Evolutionary conservation across 176 grass and related monocot genomes (phyloP).

Genomic region (Thalia dealbata): DNA sequence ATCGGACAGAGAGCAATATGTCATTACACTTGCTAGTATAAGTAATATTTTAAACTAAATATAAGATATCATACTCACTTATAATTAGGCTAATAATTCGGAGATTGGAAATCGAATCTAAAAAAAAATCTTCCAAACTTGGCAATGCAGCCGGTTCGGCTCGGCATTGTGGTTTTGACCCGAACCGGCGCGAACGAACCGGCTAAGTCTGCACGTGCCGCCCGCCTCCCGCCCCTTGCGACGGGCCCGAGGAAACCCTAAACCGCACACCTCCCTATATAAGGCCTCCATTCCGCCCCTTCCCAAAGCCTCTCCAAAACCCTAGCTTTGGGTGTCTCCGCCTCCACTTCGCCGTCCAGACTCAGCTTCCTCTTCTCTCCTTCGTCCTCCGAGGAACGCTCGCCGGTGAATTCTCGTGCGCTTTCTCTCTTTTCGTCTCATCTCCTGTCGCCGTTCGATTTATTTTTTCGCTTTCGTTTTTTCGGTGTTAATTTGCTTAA

Average conservation of each 20-base stretch:
- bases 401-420: background rate
- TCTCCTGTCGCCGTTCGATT: background rate
- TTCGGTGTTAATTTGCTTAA: background rate
- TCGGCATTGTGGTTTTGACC: too few relatives aligned
- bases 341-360: background rate
- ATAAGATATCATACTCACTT: too few relatives aligned
- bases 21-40: too few relatives aligned
- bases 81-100: too few relatives aligned
- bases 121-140: too few relatives aligned
- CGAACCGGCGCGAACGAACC: too few relatives aligned
- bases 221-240: too few relatives aligned
- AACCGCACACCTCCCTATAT: background rate
- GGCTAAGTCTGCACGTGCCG: too few relatives aligned
- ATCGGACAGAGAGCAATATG: too few relatives aligned
- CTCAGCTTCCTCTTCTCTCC: background rate
- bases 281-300: background rate
- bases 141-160: too few relatives aligned
- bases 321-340: background rate
- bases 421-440: background rate
- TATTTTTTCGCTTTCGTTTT: background rate
- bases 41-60: too few relatives aligned
- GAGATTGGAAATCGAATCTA: too few relatives aligned
- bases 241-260: background rate
- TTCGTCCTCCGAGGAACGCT: background rate
- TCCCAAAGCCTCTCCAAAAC: background rate